Evolutionary conservation across 257 asterid genomes (phyloP).

Genomic region (Linaria vulgaris): DNA sequence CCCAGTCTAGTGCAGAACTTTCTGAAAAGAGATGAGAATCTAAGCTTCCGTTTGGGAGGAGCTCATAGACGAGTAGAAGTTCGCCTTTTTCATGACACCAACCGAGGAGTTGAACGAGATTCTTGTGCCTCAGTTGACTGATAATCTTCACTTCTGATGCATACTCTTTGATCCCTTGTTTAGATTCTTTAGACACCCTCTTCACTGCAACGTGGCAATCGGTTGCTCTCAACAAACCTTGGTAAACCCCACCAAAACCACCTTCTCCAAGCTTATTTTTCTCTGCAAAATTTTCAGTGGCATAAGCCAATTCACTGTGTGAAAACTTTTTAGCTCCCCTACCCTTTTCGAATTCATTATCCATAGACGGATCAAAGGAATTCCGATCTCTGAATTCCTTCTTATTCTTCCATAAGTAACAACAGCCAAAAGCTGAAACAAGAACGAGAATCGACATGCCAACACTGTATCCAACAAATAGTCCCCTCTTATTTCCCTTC

Average conservation of each 20-base stretch:
- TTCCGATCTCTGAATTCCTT: background rate
- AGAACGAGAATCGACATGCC: slow-evolving; percentile 8
- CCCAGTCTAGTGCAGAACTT: slow-evolving; percentile 15
- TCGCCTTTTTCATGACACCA: slow-evolving; percentile 36
- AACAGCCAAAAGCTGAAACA: background rate
- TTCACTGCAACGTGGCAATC: slow-evolving; percentile 30
- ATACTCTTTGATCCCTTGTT: slow-evolving; percentile 36
- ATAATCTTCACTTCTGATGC: slow-evolving; percentile 36
- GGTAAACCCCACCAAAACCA: slow-evolving; percentile 37
- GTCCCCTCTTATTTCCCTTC: background rate
- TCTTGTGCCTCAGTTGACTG: slow-evolving; percentile 30
- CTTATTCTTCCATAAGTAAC: slow-evolving; percentile 16
- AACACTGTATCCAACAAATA: slow-evolving; percentile 21
- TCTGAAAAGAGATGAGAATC: slow-evolving; percentile 26
- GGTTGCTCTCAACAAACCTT: slow-evolving; percentile 21
- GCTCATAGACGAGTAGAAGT: slow-evolving; percentile 35
- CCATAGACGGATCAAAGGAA: background rate
- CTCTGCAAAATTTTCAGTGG: slow-evolving; percentile 23
- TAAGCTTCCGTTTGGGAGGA: slow-evolving; percentile 34
- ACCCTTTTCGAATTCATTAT: slow-evolving; percentile 27
- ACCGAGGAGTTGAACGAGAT: slow-evolving; percentile 34
- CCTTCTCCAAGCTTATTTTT: slow-evolving; percentile 35
- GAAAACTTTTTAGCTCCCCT: slow-evolving; percentile 29
- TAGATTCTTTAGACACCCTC: slow-evolving; percentile 25
- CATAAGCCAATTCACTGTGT: slow-evolving; percentile 16